Base-by-base conservation (phyloP, 1,139 yeast genomes). In the Geotrichum candidum region DNA sequence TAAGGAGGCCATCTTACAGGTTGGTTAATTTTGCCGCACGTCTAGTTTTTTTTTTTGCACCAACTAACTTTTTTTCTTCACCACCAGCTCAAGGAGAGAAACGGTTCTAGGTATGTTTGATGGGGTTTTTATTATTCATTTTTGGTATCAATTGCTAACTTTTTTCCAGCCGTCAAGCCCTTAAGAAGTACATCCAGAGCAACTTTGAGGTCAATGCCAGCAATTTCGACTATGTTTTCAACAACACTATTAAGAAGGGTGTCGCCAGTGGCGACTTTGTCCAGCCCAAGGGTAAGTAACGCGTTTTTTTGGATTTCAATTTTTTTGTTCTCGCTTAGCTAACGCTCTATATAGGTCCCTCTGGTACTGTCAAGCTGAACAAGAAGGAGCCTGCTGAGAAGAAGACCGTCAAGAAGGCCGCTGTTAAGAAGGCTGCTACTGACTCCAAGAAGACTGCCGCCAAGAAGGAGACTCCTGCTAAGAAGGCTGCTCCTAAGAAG, bases 401-500 rank as follows among this genome's bases (percentile, higher is more conserved):
- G 63, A 65, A 62, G 63, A 53, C 70, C 68, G 56, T 58, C 54
- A 69, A 68, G 66, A 71, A 69, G 66, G 66, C 72, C n/a, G 68
- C 50, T 22, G 41, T 48, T 22, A 72, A 69, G 69, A 73, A 51
- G 52, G 50, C 50, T 23, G 15, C 60, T 13, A 35, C 58, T 25
- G 35, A 41, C 33, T 31, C 25, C 9, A 56, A 82, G 63, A 86
- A 85, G 78, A 86, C 90, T 68, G 74, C 80, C 68, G 33, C 50
- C 23, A 41, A 25, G 22, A 48, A 82, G 63, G 86, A 85, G 68
- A 74, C 80, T 68, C 2, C 50, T 6, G n/a, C 51, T 25, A 87
- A 85, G 78, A 82, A 76, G 76, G 81, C 81, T 72, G 86, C 94
- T 66, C 92, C 96, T 76, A 87, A 88, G 87, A 85, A 87, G 82